Conservation (phyloP, 305 asterid species). For the Solanum hybrid region DNA sequence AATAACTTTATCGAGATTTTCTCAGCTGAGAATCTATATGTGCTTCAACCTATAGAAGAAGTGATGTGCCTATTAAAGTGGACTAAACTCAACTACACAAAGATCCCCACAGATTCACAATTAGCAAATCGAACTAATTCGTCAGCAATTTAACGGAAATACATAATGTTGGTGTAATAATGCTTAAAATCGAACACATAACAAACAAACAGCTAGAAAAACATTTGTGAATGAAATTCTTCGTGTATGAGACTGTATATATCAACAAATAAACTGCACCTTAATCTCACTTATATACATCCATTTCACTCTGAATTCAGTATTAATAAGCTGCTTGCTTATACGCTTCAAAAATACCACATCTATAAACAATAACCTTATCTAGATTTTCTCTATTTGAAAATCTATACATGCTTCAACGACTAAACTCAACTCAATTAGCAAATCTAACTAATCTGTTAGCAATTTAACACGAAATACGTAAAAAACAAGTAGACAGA, state of each 20-base stretch:
- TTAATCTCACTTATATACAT: background rate
- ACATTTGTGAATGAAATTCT: background rate
- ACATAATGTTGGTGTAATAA: background rate
- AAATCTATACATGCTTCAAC: background rate
- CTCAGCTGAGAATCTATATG: background rate
- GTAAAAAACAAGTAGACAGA: background rate
- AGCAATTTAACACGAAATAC: background rate
- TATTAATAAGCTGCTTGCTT: background rate
- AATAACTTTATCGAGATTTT: background rate
- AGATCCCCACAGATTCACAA: background rate
- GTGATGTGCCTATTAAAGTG: background rate
- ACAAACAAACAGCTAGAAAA: background rate
- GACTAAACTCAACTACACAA: background rate
- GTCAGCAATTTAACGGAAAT: background rate
- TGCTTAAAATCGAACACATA: background rate
- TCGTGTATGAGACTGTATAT: background rate
- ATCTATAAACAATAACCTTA: background rate
- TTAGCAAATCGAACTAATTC: background rate
- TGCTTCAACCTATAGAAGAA: background rate
- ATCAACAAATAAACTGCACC: background rate
- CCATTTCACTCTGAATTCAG: background rate
- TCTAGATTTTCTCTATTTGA: background rate
- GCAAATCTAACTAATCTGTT: background rate
- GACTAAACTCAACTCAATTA: background rate
- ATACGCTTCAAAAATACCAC: background rate